Evolutionary conservation across 2,329 filamentous ascomycete species (phyloP), one percentile per base, ranked within the genome.

Genomic region (Zasmidium citrigriseum): DNA sequence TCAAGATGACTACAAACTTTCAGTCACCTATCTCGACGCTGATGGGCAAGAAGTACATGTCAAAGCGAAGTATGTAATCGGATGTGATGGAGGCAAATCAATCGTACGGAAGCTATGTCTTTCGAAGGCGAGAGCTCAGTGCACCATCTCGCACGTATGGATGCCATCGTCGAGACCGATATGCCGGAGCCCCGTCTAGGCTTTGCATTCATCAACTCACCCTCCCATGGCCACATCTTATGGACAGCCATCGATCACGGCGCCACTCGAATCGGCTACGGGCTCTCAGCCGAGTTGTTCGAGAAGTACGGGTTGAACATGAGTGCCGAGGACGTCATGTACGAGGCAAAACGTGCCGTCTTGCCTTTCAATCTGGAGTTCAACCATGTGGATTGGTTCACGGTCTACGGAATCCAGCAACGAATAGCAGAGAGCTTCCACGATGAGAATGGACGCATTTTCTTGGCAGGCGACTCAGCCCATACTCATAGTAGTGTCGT

Each of bases 241-340:
- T 85, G 81, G 82, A 81, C 77, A 1, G 77, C 79, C 2, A 70
- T 84, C 0, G 83, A 85, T 63, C 78, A 80, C 56, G 81, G 80
- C 2, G 78, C 76, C 0, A 83, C 80, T 0, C 75, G 82, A 5
- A 82, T 85, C 44, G 83, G 82, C 3, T 85, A 79, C 60, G 80
- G 80, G 0, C 79, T 82, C 62, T 81, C 75, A 1, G 72, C 76
- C 0, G 77, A 77, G 49, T 66, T 75, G 7, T 67, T 71, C 55
- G 72, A 71, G 52, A 64, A 71, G 12, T 77, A 76, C 58, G 55
- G 67, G 5, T 66, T 69, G 11, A 44, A 48, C 4, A 71, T 77
- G 48, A 67, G 73, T 44, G 66, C 74, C 48, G 73, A 71, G 12
- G 72, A 73, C 10, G 75, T 74, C 5, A 66, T 76, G 12, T 64